Evolutionary conservation across 805 yeast species (phyloP).

Genomic region (Sugiyamaella chiloensis): DNA sequence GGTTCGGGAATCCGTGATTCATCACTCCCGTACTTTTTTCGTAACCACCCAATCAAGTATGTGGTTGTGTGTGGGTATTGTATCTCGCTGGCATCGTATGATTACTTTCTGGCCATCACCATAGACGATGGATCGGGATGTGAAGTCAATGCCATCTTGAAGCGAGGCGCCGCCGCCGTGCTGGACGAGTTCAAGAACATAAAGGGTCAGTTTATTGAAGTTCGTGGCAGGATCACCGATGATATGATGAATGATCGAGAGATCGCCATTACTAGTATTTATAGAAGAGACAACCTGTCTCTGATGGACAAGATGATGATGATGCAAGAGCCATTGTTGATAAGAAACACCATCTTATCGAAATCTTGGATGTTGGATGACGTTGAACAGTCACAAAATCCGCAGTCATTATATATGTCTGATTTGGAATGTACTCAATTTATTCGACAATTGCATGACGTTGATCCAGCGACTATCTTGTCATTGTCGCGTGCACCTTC

Average conservation of each 20-base stretch:
- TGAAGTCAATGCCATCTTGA: neutral
- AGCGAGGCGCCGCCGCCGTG: neutral
- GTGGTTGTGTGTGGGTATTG: constrained; percentile 10
- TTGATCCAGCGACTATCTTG: constrained; percentile 11
- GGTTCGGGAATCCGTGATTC: neutral
- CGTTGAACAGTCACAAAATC: neutral
- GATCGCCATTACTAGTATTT: neutral
- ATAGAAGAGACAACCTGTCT: constrained; percentile 3
- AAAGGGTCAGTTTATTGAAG: constrained; percentile 10
- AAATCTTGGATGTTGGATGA: constrained; percentile 7
- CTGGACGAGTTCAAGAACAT: constrained; percentile 2
- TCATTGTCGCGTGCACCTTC: constrained; percentile 17
- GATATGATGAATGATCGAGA: constrained; percentile 4
- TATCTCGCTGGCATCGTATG: neutral
- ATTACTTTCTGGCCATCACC: neutral
- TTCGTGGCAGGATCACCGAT: constrained; percentile 12
- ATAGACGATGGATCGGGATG: constrained; percentile 13
- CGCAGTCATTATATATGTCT: neutral
- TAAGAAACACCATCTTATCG: constrained; percentile 8
- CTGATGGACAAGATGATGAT: constrained; percentile 7
- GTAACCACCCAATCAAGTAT: constrained; percentile 23
- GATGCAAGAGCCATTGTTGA: constrained; percentile 6
- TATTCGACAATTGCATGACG: neutral
- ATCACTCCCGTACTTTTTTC: constrained; percentile 21
- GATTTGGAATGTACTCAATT: neutral